Conservation (phyloP, 2,329 filamentous ascomycete species). For the Diaporthe helianthi region DNA sequence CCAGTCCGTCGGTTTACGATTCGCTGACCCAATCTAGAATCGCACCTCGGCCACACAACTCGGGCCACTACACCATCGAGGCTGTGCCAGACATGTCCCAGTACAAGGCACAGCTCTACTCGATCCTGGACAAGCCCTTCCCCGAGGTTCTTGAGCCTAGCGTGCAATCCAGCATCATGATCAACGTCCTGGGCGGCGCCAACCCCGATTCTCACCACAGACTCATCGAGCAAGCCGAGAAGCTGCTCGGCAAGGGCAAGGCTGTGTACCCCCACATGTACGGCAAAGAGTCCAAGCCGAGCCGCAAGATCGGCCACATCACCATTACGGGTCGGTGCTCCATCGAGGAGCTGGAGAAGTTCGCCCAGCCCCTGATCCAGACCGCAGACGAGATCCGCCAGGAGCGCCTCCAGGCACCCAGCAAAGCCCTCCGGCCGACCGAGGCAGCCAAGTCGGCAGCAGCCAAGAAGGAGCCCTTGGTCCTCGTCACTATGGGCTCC, state of each 20-base stretch:
- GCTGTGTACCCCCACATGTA: constrained; percentile 81
- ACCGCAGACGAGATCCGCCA: constrained; percentile 65
- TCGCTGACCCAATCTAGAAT: constrained; percentile 55
- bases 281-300: constrained; percentile 85
- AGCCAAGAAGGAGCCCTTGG: constrained; percentile 54
- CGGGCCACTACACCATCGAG: constrained; percentile 95
- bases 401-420: constrained; percentile 56
- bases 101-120: constrained; percentile 86
- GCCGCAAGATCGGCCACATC: constrained; percentile 94
- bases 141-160: constrained; percentile 63
- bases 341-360: constrained; percentile 64
- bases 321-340: constrained; percentile 78
- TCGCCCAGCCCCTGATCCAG: constrained; percentile 73
- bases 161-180: constrained; percentile 73
- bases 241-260: constrained; percentile 51
- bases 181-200: constrained; percentile 80
- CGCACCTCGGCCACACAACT: constrained; percentile 84
- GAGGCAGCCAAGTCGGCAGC: constrained; percentile 34
- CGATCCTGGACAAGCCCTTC: constrained; percentile 73
- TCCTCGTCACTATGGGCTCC: constrained; percentile 85
- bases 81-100: constrained; percentile 86
- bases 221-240: constrained; percentile 55
- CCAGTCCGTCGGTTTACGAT: constrained; percentile 25
- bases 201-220: constrained; percentile 65
- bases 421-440: constrained; percentile 47